Percentiles rank a stretch among this genome's conserved stretches.
phyloP scores from a whole-genome alignment of 2,329 filamentous ascomycete species.

The Pseudonectria buxi region DNA sequence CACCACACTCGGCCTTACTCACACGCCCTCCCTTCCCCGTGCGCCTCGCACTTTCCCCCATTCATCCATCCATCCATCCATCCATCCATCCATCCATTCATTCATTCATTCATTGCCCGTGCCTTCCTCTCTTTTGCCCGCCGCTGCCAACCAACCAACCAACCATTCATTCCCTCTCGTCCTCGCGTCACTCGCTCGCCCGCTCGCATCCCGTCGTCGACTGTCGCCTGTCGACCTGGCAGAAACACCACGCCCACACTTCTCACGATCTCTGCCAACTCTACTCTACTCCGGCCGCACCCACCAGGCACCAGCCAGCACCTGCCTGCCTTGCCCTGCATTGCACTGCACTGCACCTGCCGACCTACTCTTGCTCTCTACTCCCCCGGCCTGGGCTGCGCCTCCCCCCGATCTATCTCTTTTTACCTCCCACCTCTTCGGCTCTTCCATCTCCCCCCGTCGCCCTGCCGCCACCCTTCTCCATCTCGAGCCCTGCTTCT shows the following conservation, averaged over 20 bases:
- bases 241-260: slow-evolving; percentile 18
- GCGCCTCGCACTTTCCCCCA: slow-evolving; percentile 5
- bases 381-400: slow-evolving; percentile 4
- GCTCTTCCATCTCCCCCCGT: too few relatives aligned
- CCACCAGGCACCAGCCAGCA: too few relatives aligned
- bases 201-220: slow-evolving; percentile 12
- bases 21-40: slow-evolving; percentile 5
- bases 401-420: background rate
- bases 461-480: slow-evolving; percentile 4
- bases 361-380: too few relatives aligned
- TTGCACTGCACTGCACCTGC: slow-evolving; percentile 15
- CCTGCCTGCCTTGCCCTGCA: slow-evolving; percentile 1
- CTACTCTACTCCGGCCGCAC: too few relatives aligned
- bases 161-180: background rate
- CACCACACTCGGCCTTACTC: slow-evolving; percentile 2
- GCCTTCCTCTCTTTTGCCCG: background rate
- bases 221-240: slow-evolving; percentile 11
- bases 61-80: slow-evolving; percentile 7
- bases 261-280: slow-evolving; percentile 2
- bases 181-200: background rate
- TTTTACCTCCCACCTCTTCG: background rate
- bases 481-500: slow-evolving; percentile 1
- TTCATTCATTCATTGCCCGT: background rate
- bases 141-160: background rate
- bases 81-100: slow-evolving; percentile 3